Evolutionary conservation across 1,284 basidiomycete species (phyloP).

Genomic region (Austroboletus rostrupii): DNA sequence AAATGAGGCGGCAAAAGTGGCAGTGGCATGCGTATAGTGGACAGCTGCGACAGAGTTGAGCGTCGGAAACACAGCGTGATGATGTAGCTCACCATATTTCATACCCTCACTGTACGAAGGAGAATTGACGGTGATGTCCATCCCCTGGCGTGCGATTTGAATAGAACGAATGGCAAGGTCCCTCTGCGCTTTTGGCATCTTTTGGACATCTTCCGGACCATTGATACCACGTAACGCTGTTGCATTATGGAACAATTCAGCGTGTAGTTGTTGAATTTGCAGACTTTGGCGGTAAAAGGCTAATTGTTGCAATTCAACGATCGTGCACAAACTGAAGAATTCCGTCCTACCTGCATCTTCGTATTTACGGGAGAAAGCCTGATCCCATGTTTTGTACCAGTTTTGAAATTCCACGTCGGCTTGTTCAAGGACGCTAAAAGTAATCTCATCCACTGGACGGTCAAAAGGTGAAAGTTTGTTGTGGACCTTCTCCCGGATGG

Average conservation of each 20-base stretch:
- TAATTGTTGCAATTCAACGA: conserved; percentile 22
- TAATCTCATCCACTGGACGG: conserved; percentile 61
- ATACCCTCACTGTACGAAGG: conserved; percentile 83
- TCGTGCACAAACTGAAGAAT: background rate
- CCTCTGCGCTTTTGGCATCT: conserved; percentile 66
- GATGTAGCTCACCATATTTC: conserved; percentile 65
- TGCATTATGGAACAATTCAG: conserved; percentile 78
- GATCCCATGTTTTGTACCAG: conserved; percentile 78
- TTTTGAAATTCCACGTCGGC: conserved; percentile 65
- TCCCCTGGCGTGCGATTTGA: conserved; percentile 60
- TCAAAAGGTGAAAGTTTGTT: conserved; percentile 69
- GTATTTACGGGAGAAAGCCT: conserved; percentile 75
- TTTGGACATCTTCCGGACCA: conserved; percentile 71
- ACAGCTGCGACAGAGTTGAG: conserved; percentile 53
- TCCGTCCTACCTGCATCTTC: conserved; percentile 63
- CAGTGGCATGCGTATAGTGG: conserved; percentile 86
- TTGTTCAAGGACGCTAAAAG: conserved; percentile 58
- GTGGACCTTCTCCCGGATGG: conserved; percentile 72
- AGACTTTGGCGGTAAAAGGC: conserved; percentile 82
- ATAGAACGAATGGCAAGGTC: conserved; percentile 71
- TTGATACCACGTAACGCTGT: conserved; percentile 73
- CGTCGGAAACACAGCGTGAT: background rate
- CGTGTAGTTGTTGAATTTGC: conserved; percentile 76
- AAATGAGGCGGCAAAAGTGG: conserved; percentile 89
- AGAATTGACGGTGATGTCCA: conserved; percentile 74